Conservation (phyloP, 805 yeast species). For the Barnettozyma salicaria region DNA sequence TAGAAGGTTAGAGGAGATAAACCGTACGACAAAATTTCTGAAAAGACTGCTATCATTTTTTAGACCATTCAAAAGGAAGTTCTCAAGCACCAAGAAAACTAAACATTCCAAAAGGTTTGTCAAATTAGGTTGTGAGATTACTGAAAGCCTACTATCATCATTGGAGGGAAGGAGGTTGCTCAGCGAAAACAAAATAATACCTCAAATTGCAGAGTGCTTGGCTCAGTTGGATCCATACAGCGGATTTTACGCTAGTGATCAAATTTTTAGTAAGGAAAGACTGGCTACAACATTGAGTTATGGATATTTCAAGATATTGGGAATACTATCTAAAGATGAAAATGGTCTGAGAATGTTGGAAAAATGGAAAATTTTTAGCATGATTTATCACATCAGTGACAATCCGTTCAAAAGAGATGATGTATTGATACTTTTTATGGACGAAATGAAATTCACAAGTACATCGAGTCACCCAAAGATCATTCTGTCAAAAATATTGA, state of each 20-base stretch:
- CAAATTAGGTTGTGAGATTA: slow-evolving; percentile 67
- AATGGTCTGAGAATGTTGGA: slow-evolving; percentile 66
- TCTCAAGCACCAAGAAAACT: slow-evolving; percentile 47
- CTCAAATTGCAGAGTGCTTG: slow-evolving; percentile 84
- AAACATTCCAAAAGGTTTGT: slow-evolving; percentile 52
- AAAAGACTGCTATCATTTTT: slow-evolving; percentile 81
- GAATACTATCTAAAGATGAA: slow-evolving; percentile 53
- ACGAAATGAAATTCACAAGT: slow-evolving; percentile 49
- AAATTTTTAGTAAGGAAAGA: slow-evolving; percentile 58
- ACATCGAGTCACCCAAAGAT: slow-evolving; percentile 62
- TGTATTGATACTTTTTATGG: slow-evolving; percentile 50
- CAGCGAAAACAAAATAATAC: slow-evolving; percentile 66
- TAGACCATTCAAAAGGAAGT: slow-evolving; percentile 85
- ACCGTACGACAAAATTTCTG: slow-evolving; percentile 75
- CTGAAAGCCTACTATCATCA: slow-evolving; percentile 56
- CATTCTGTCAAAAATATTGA: slow-evolving; percentile 58
- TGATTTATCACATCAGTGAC: slow-evolving; percentile 64
- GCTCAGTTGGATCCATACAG: slow-evolving; percentile 80
- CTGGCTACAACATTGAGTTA: slow-evolving; percentile 58
- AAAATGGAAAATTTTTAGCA: slow-evolving; percentile 80
- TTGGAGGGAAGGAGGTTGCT: slow-evolving; percentile 64
- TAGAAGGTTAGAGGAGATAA: slow-evolving; percentile 67
- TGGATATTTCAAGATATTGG: slow-evolving; percentile 78
- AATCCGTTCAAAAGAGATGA: slow-evolving; percentile 49
- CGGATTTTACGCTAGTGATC: slow-evolving; percentile 67